Conservation (phyloP, 1,139 yeast genomes). For the Scheffersomyces titani region DNA sequence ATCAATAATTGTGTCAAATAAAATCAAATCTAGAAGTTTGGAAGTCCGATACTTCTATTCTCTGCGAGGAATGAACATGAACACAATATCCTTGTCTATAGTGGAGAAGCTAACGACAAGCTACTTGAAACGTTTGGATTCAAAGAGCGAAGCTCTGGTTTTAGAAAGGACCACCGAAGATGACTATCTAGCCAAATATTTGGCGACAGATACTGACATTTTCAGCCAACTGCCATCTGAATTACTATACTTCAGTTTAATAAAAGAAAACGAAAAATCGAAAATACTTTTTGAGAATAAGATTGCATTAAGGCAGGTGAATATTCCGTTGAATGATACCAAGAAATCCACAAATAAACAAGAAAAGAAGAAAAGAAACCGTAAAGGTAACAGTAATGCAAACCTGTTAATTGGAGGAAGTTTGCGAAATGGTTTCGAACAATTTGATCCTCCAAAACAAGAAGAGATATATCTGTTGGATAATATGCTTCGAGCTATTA, state of each 20-base stretch:
- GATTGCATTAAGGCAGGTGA: neutral
- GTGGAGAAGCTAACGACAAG: neutral
- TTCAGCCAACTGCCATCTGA: neutral
- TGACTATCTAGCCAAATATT: neutral
- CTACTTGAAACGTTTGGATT: neutral
- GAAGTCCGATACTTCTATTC: neutral
- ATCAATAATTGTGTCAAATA: neutral
- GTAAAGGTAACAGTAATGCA: conserved; percentile 4
- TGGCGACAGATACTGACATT: neutral
- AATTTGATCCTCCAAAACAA: conserved; percentile 12
- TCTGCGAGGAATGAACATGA: neutral
- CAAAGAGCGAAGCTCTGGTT: neutral
- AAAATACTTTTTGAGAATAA: neutral
- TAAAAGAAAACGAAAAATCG: neutral
- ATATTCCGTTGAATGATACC: conserved; percentile 3
- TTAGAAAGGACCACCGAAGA: neutral
- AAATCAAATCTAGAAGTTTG: too few relatives aligned
- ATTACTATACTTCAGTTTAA: neutral
- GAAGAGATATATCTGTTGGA: conserved; percentile 18
- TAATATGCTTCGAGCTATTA: conserved; percentile 17
- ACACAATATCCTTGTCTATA: neutral
- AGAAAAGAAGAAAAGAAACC: conserved; percentile 6
- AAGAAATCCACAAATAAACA: conserved; percentile 6
- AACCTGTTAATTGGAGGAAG: conserved; percentile 19
- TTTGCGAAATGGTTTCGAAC: conserved; percentile 18